Evolutionary conservation across 345 rosid genomes (phyloP).

Genomic region (Eucalyptus camaldulensis): DNA sequence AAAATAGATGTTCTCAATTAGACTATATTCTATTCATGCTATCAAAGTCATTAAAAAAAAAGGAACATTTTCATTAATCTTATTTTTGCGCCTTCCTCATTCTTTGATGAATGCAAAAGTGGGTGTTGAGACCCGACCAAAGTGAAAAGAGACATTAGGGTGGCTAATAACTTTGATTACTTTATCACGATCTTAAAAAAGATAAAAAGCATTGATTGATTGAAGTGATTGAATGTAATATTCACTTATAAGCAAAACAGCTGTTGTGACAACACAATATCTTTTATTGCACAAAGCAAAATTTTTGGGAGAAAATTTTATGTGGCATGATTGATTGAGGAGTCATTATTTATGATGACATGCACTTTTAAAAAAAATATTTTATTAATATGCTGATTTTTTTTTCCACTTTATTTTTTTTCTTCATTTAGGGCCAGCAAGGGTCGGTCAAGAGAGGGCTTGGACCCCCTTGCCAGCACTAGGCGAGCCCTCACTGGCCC

Average conservation of each 20-base stretch:
- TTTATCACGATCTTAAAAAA: background rate
- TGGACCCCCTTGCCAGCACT: no score
- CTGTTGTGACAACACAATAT: background rate
- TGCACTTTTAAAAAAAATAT: no score
- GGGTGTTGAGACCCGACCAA: background rate
- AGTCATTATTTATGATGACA: no score
- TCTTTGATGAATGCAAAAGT: background rate
- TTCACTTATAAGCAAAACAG: background rate
- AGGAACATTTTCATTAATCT: background rate
- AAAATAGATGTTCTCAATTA: background rate
- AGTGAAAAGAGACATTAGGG: background rate
- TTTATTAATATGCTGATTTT: no score
- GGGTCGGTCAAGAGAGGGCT: fast-evolving
- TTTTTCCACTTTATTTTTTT: no score
- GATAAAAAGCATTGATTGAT: background rate
- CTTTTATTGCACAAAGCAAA: background rate
- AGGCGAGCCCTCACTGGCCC: fast-evolving
- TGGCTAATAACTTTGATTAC: background rate
- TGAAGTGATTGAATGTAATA: background rate
- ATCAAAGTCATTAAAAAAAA: background rate
- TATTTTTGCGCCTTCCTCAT: background rate
- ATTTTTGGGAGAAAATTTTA: no score
- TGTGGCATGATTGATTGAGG: no score
- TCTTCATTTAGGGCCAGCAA: fast-evolving
- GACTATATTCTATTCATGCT: background rate